These are phyloP conservation scores for Fusarium tjaetaba DNA, from an alignment of 2,329 filamentous ascomycete genomes.

Conservation along the genomic window DNA sequence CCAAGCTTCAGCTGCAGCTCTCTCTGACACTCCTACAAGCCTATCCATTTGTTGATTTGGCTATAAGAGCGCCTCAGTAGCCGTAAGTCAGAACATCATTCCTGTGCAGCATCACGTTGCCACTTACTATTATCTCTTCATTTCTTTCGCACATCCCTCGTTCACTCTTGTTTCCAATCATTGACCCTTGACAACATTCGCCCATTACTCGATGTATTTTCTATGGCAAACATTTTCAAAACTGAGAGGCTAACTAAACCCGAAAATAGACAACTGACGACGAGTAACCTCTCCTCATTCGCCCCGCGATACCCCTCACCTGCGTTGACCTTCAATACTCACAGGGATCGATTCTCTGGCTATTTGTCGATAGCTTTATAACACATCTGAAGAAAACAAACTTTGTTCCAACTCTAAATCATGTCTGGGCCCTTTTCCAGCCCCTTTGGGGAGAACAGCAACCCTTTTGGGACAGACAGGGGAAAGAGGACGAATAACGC, in stretches of 20 bases:
- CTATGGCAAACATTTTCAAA: conserved; percentile 55
- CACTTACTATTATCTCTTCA: conserved; percentile 1
- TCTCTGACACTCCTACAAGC: conserved; percentile 32
- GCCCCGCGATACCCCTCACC: conserved; percentile 73
- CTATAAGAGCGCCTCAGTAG: conserved; percentile 24
- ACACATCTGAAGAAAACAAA: neutral
- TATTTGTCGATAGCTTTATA: conserved; percentile 8
- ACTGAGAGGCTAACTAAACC: conserved; percentile 62
- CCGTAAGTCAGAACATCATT: conserved; percentile 33
- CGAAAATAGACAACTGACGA: conserved; percentile 71
- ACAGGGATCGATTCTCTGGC: conserved; percentile 54
- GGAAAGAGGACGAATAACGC: conserved; percentile 42
- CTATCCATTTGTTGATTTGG: conserved; percentile 9
- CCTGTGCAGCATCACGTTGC: conserved; percentile 10
- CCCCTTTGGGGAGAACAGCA: conserved; percentile 69
- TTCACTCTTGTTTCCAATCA: neutral
- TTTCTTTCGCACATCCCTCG: neutral
- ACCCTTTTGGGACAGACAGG: conserved; percentile 40
- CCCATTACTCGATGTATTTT: neutral
- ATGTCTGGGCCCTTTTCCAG: conserved; percentile 86
- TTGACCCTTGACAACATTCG: neutral
- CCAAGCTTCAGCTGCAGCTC: conserved; percentile 17
- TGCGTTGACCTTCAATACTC: conserved; percentile 75
- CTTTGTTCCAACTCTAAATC: conserved; percentile 38
- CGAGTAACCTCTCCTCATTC: conserved; percentile 63